phyloP scores from a whole-genome alignment of 257 asterid species.

The Solanum gracilifrons region DNA sequence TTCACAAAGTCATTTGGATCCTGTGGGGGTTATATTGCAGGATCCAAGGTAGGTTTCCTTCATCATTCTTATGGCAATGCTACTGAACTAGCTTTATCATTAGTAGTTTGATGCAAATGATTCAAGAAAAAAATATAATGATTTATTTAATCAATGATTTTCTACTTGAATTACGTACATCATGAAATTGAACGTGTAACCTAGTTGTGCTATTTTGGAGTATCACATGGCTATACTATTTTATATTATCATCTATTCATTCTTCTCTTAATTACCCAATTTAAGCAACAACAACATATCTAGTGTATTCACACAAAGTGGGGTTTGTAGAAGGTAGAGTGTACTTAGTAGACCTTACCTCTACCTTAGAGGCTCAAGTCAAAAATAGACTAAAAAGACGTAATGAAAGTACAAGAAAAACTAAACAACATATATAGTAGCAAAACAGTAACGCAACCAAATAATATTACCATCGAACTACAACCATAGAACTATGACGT shows the following conservation, averaged over 20 bases:
- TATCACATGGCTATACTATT: not conserved
- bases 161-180: not conserved
- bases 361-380: not conserved
- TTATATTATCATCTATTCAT: not conserved
- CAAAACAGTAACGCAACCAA: not conserved
- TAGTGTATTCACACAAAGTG: too few species aligned
- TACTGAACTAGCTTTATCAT: not conserved
- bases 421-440: not conserved
- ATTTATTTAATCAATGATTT: too few species aligned
- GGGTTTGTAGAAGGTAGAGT: not conserved
- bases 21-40: constrained; percentile 96
- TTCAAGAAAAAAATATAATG: not conserved
- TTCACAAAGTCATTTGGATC: constrained; percentile 98
- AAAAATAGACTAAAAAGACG: too few species aligned
- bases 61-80: not conserved
- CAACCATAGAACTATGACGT: not conserved
- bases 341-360: not conserved
- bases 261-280: not conserved
- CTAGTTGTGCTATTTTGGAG: not conserved
- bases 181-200: not conserved
- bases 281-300: not conserved
- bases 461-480: not conserved
- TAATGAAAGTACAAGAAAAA: not conserved
- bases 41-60: constrained; percentile 57
- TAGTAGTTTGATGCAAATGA: not conserved